Conservation (phyloP, 106 monocot genomes). For the Phalaenopsis aphrodite region DNA sequence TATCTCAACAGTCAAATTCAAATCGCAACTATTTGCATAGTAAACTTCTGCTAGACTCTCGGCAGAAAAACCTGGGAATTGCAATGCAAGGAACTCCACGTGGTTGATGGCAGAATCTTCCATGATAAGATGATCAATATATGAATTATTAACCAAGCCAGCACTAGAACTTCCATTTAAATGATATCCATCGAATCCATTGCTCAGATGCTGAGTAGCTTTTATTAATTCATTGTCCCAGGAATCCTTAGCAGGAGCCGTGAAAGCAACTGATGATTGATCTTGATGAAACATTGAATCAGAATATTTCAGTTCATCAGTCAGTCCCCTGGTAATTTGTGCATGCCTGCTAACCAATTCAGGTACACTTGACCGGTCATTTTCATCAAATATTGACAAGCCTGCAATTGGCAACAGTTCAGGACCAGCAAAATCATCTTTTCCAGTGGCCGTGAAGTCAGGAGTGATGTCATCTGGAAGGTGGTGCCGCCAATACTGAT, state of each 20-base stretch:
- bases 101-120: conserved; percentile 12
- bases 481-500: conserved; percentile 36
- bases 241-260: conserved; percentile 9
- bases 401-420: conserved; percentile 24
- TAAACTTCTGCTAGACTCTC: conserved; percentile 28
- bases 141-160: conserved; percentile 18
- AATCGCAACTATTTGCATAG: conserved; percentile 31
- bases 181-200: conserved; percentile 17
- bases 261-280: conserved; percentile 16
- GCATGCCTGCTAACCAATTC: conserved; percentile 11
- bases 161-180: conserved; percentile 21
- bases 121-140: conserved; percentile 5
- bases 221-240: conserved; percentile 14
- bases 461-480: conserved; percentile 74
- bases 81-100: conserved; percentile 22
- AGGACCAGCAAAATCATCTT: conserved; percentile 21
- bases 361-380: conserved; percentile 17
- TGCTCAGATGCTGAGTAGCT: conserved; percentile 18
- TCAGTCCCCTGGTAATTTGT: background rate
- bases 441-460: conserved; percentile 32
- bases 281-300: conserved; percentile 14
- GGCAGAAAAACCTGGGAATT: conserved; percentile 34
- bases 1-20: conserved; percentile 26
- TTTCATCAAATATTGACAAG: conserved; percentile 35
- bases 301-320: conserved; percentile 19